These are phyloP conservation scores for Solanum gandarillasii DNA, from an alignment of 257 asterid genomes.

Conservation along the genomic window DNA sequence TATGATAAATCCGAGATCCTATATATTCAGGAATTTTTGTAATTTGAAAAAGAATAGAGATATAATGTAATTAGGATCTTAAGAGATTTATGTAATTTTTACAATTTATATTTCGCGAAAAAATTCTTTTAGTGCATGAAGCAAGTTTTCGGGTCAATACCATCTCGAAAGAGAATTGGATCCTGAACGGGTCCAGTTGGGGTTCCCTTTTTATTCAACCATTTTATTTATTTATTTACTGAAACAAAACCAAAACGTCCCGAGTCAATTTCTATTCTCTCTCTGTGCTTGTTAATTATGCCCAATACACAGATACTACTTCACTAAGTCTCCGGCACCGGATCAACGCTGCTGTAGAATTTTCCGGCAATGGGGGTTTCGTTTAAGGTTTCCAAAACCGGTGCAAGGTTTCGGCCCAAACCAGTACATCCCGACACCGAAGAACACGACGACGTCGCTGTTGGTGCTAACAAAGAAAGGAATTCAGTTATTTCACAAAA, in stretches of 20 bases:
- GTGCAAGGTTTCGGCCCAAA: constrained; percentile 51
- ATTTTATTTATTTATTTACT: neutral
- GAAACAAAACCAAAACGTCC: neutral
- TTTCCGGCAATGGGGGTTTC: constrained; percentile 64
- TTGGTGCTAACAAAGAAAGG: constrained; percentile 12
- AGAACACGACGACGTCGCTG: constrained; percentile 14
- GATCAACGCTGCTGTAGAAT: neutral
- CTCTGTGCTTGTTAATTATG: neutral
- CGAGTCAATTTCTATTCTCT: neutral
- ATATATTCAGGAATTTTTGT: too few species aligned
- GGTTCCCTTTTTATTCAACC: neutral
- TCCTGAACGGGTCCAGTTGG: neutral
- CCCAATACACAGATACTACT: neutral
- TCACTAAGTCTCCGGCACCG: neutral
- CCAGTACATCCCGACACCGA: constrained; percentile 7
- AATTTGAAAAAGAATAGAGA: too few species aligned
- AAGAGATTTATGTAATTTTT: too few species aligned
- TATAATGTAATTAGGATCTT: too few species aligned
- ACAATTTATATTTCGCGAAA: neutral
- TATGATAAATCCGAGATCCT: too few species aligned
- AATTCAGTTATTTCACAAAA: neutral
- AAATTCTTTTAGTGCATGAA: neutral
- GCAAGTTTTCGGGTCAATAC: neutral
- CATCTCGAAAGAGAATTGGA: neutral
- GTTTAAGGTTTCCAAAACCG: constrained; percentile 73